Evolutionary conservation across 495 filamentous ascomycete species (phyloP), one percentile per base, ranked within the genome.

Genomic region (Aspergillus incahuasiensis): DNA sequence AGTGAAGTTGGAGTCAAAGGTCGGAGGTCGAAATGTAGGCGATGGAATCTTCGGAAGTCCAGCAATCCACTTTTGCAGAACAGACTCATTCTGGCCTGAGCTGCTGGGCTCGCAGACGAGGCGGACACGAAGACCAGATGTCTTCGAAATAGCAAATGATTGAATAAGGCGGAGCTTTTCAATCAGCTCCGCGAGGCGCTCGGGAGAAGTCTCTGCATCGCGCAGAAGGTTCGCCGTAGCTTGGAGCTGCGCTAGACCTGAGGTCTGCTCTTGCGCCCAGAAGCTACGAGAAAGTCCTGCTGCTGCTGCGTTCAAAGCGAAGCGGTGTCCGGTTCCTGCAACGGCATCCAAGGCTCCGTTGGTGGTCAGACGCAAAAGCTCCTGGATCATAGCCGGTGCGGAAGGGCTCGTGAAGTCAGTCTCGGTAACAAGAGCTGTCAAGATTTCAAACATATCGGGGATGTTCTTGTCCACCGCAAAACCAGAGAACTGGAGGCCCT

Each of bases 261-360:
- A 82, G 38, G 90, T 87, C 66, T 96, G 87, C 69, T 98, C 92
- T 51, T 77, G 80, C 18, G 89, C 70, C 62, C 79, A 81, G 21
- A 85, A 84, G 60, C 84, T 82, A 7, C 79, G 79, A 4, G 88
- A 89, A 28, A 97, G 74, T 25, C 84, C 82, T 18, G 95, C 87
- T 58, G 91, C 84, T 3, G 92, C 92, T 57, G 86, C 90, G 53
- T 85, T 83, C 51, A 86, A 83, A 35, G 94, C 94, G 71, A 83
- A 98, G 1, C 82, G 76, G 64, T 97, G 92, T 1, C 94, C 94
- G 9, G 86, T 86, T 39, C 87, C 86, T 12, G 94, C 94, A 63
- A 98, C 87, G 43, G 84, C 81, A 68, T 97, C 92, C 19, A 96
- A 78, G n/a, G 94, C 91, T 21, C 92, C 91, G 63, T 91, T 91